phyloP scores from a whole-genome alignment of 2,329 filamentous ascomycete genomes.

The Aureobasidium vineae region DNA sequence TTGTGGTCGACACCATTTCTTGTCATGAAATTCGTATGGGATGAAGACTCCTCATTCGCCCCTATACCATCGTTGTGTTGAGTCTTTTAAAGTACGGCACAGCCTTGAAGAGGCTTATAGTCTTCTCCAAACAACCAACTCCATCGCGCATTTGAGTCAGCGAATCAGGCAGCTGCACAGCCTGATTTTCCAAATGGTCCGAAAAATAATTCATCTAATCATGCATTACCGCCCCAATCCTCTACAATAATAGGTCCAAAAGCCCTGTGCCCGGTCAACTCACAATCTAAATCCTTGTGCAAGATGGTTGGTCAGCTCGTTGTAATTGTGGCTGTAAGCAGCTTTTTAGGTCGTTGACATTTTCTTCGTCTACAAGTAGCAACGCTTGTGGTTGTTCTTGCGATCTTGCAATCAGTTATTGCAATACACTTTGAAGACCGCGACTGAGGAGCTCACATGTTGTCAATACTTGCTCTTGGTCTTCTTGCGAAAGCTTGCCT shows the following conservation, averaged over 20 bases:
- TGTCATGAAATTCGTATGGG: background rate
- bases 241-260: background rate
- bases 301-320: background rate
- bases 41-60: background rate
- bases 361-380: background rate
- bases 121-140: background rate
- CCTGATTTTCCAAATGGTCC: constrained; percentile 6
- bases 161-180: constrained; percentile 5
- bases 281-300: background rate
- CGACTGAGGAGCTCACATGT: background rate
- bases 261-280: background rate
- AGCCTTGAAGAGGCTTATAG: background rate
- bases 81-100: background rate
- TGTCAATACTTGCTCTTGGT: background rate
- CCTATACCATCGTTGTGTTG: background rate
- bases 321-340: background rate
- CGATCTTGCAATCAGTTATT: background rate
- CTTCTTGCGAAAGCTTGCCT: background rate
- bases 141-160: background rate
- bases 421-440: background rate
- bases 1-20: background rate
- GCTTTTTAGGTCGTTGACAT: background rate
- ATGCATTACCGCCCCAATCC: background rate
- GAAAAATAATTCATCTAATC: background rate
- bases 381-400: background rate